Base-by-base conservation (phyloP, 2,329 filamentous ascomycete genomes). In the Tolypocladium tundrense region DNA sequence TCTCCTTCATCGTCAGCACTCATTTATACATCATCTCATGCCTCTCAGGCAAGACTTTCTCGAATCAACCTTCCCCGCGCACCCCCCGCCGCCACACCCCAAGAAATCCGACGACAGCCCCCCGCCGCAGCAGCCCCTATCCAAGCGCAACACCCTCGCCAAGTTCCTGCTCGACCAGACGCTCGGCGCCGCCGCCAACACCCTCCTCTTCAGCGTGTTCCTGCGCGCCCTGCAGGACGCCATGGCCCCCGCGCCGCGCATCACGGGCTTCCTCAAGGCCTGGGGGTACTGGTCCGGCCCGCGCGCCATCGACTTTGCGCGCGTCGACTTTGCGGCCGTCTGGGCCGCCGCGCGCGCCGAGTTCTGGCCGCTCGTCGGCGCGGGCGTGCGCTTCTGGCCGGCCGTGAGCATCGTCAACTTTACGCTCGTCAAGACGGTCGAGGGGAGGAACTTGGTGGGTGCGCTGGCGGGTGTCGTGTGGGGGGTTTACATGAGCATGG, bases 401-500 rank as follows among this genome's bases (percentile, higher is more conserved):
- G 64, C 80, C 3, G 84, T 92, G 27, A 88, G 85, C 61, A 68
- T 88, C 21, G 67, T 89, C 60, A 88, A 88, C 75, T 91, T 88
- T 67, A 79, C 85, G 1, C 69, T 81, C 24, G 74, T 91, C 60
- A 80, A 88, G 62, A 88, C 86, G n/a, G 82, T 91, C 4, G 81
- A 91, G 66, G 79, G 80, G 56, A 78, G 89, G 42, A 86, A 88
- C 55, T 73, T 92, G 40, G 81, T 91, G 60, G 88, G 85, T n/a
- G 84, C 85, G 63, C 70, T 87, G 55, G 88, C 87, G 21, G 88
- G 89, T 6, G 78, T 93, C 31, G 79, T 77, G 16, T 93, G 89
- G 89, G 86, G 86, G 0, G 77, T 91, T 48, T 92, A 89, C 69
- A 75, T 92, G 72, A 90, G 87, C 67, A 73, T 91, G 66, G 72